Evolutionary conservation across 371 early-diverging fungal species (phyloP), one percentile per base, ranked within the genome.

Genomic region (Apophysomyces elegans): DNA sequence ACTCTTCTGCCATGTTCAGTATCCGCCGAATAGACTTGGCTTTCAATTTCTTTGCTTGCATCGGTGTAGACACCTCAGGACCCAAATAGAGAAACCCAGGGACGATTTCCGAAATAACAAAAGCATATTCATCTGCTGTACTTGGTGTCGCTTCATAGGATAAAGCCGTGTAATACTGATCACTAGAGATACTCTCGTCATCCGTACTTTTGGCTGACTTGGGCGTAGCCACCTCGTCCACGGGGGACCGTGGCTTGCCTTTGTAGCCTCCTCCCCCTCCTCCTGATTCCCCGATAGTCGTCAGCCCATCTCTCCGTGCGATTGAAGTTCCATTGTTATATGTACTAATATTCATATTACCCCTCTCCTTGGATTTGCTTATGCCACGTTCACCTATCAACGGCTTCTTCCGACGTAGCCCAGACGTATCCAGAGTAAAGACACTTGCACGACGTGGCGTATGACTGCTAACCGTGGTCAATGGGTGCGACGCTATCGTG

Each of bases 1-100:
- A 87, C 66, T 88, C 87, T 56, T 81, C 83, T 12, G 89, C 89
- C 87, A 88, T 84, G 65, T 88, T 88, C 16, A 88, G 62, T 37
- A 88, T 77, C 12, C 86, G 72, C 57, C 69, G 74, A 41, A 88
- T 84, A 0, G 77, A 78, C 43, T 80, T 65, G 7, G 73, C 54
- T 11, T 74, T 66, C 37, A 88, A 65, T 39, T 72, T 75, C 4
- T 65, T 57, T 8, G 83, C 63, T 58, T 88, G 86, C 6, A 76
- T 72, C 21, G 65, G 43, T 41, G 71, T 77, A 11, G 76, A 70
- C 41, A 86, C 81, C 62, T 88, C 88, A 5, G 88, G 88, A n/a
- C 88, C 88, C 18, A 88, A 65, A 61, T 75, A 88, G 18, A 88
- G 63, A 66, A 88, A 88, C 14, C 74, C 74, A 13, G 86, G 81